Evolutionary conservation across 129 eudicot genomes (phyloP).

Genomic region (Chrysanthemum makinoi): DNA sequence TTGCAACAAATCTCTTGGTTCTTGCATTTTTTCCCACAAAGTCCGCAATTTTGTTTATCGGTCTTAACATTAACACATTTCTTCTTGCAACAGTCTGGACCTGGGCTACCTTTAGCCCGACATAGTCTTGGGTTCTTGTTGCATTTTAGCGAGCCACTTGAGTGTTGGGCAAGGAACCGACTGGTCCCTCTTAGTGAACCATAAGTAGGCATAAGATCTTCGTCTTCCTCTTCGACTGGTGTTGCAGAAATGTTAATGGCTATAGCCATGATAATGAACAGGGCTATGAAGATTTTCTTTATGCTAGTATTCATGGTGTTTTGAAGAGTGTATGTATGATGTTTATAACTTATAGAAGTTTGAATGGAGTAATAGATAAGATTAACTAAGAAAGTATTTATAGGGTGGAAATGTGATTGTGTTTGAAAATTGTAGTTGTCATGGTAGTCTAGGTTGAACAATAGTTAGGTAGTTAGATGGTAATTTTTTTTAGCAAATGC

Average conservation of each 20-base stretch:
- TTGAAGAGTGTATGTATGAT: background rate
- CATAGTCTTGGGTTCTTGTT: slow-evolving; percentile 63
- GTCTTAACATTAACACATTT: slow-evolving; percentile 55
- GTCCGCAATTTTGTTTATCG: slow-evolving; percentile 53
- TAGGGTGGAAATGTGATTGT: background rate
- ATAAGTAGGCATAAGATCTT: slow-evolving; percentile 26
- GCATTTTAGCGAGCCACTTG: slow-evolving; percentile 38
- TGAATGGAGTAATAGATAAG: background rate
- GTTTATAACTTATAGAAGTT: slow-evolving; percentile 4
- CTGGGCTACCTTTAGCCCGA: slow-evolving; percentile 45
- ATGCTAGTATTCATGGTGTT: slow-evolving; percentile 21
- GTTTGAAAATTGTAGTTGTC: slow-evolving; percentile 9
- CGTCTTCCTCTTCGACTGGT: slow-evolving; percentile 16
- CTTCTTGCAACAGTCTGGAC: slow-evolving; percentile 63
- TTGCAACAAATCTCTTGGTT: slow-evolving; percentile 57
- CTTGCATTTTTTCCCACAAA: slow-evolving; percentile 59
- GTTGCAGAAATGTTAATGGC: slow-evolving; percentile 32
- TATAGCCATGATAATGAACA: slow-evolving; percentile 35
- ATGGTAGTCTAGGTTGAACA: slow-evolving; percentile 12
- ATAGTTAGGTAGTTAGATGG: slow-evolving; percentile 34
- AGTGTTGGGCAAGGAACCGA: slow-evolving; percentile 36
- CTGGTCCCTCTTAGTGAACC: slow-evolving; percentile 37
- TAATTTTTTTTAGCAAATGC: slow-evolving; percentile 26
- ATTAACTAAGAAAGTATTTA: too few relatives aligned
- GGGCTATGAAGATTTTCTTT: slow-evolving; percentile 13